Evolutionary conservation across 108 stramenopile genomes (phyloP).

Genomic region (Fistulifera pelliculosa): DNA sequence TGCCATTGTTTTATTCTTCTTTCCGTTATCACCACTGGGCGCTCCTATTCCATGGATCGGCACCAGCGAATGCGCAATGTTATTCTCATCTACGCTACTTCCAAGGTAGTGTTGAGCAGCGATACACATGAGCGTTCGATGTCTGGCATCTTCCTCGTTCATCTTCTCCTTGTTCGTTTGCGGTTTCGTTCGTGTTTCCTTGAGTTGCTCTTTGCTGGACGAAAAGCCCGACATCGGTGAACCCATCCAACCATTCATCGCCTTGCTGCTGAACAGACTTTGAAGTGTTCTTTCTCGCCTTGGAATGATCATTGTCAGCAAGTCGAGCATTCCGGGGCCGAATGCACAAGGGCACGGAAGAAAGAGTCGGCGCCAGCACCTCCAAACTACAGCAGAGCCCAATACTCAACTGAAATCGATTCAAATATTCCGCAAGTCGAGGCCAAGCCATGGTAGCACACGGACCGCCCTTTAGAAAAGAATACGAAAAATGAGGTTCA

Average conservation of each 20-base stretch:
- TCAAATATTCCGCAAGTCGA: slow-evolving; percentile 72
- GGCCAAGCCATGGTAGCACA: slow-evolving; percentile 55
- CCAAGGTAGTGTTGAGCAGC: slow-evolving; percentile 36
- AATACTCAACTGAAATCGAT: slow-evolving; percentile 58
- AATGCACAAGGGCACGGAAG: slow-evolving; percentile 44
- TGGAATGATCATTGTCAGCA: background rate
- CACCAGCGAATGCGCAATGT: slow-evolving; percentile 52
- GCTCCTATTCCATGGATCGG: slow-evolving; percentile 28
- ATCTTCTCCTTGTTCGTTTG: background rate
- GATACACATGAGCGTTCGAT: slow-evolving; percentile 12
- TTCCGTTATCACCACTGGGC: slow-evolving; percentile 1
- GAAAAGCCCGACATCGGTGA: too few relatives aligned
- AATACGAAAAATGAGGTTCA: background rate
- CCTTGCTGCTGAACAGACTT: too few relatives aligned
- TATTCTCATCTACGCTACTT: slow-evolving; percentile 25
- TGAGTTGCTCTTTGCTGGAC: too few relatives aligned
- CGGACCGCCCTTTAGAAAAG: slow-evolving; percentile 48
- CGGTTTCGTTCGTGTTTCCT: background rate
- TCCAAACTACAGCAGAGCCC: slow-evolving; percentile 59
- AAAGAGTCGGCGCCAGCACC: slow-evolving; percentile 65
- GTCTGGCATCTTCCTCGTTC: slow-evolving; percentile 10
- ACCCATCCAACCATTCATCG: too few relatives aligned
- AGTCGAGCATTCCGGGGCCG: slow-evolving; percentile 19
- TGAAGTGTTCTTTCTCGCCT: background rate
- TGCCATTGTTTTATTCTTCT: slow-evolving; percentile 14